Conservation (phyloP, 163 green algal genomes). For the Chlorella variabilis region DNA sequence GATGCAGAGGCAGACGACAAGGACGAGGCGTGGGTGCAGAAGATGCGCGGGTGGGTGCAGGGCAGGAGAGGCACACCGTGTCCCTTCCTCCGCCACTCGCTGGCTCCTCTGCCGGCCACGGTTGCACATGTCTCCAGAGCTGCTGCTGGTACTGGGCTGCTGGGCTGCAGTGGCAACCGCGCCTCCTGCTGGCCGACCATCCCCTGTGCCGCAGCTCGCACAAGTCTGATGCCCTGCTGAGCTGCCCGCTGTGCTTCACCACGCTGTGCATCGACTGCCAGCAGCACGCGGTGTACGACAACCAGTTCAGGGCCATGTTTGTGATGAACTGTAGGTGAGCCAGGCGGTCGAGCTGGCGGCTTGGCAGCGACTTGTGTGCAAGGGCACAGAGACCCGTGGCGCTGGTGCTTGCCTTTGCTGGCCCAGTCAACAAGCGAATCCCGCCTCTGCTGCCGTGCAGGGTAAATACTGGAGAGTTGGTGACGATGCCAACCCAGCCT, state of each 20-base stretch:
- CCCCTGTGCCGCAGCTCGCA: not conserved
- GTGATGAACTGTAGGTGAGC: constrained; percentile 75
- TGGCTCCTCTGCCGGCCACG: too few species aligned
- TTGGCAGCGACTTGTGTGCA: too few species aligned
- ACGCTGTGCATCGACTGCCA: constrained; percentile 87
- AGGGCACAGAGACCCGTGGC: too few species aligned
- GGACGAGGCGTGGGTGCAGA: constrained; percentile 54
- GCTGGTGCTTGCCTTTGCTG: too few species aligned
- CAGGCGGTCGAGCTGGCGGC: not conserved
- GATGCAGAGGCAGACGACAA: constrained; percentile 55
- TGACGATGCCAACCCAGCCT: not conserved
- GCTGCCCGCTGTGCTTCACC: constrained; percentile 83
- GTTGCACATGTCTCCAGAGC: too few species aligned
- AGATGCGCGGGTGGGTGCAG: constrained; percentile 49
- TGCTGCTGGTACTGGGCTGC: too few species aligned
- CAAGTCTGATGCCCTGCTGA: constrained; percentile 77
- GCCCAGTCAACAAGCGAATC: too few species aligned
- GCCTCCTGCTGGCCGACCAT: not conserved
- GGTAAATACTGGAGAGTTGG: constrained; percentile 18
- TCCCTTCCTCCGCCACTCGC: too few species aligned
- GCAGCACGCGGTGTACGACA: constrained; percentile 62
- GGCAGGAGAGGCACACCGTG: too few species aligned
- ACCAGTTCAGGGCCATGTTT: constrained; percentile 86
- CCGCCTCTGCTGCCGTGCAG: too few species aligned
- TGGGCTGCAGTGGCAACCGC: too few species aligned